phyloP scores from a whole-genome alignment of 2,329 filamentous ascomycete species.

The Plectosphaerella plurivora region DNA sequence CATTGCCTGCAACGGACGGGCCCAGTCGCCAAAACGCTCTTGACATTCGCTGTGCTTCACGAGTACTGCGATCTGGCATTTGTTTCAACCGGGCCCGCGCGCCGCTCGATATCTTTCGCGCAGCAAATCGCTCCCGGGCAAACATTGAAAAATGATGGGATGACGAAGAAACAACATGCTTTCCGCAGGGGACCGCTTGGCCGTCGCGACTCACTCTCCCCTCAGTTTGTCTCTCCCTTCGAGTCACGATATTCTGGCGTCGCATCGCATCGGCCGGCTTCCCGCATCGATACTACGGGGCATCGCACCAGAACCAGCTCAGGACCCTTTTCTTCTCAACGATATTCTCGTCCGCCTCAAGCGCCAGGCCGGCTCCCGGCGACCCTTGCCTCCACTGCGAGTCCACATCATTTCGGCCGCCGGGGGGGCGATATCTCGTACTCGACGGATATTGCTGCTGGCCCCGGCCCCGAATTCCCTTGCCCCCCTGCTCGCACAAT shows the following conservation, averaged over 20 bases:
- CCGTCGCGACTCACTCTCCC: not conserved
- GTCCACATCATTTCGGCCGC: too few species aligned
- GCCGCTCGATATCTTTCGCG: slow-evolving; percentile 6
- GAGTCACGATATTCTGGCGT: too few species aligned
- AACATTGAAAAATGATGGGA: not conserved
- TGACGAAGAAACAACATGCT: not conserved
- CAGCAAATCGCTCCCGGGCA: not conserved
- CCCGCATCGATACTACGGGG: too few species aligned
- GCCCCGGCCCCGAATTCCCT: too few species aligned
- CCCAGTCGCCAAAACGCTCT: slow-evolving; percentile 8
- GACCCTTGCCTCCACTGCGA: not conserved
- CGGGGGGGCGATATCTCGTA: too few species aligned
- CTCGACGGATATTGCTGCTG: too few species aligned
- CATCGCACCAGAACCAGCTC: too few species aligned
- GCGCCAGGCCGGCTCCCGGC: not conserved
- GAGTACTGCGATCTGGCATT: not conserved
- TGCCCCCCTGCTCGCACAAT: too few species aligned
- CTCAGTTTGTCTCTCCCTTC: too few species aligned
- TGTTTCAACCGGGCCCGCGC: slow-evolving; percentile 5
- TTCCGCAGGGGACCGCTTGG: not conserved
- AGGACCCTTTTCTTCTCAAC: too few species aligned
- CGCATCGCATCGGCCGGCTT: too few species aligned
- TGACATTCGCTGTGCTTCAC: slow-evolving; percentile 11
- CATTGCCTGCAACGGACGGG: not conserved
- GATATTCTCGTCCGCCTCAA: not conserved